Percentiles rank a stretch among this genome's conserved stretches.
Evolutionary conservation across 106 monocot species (phyloP).

Genomic region (Hemerocallis citrina): DNA sequence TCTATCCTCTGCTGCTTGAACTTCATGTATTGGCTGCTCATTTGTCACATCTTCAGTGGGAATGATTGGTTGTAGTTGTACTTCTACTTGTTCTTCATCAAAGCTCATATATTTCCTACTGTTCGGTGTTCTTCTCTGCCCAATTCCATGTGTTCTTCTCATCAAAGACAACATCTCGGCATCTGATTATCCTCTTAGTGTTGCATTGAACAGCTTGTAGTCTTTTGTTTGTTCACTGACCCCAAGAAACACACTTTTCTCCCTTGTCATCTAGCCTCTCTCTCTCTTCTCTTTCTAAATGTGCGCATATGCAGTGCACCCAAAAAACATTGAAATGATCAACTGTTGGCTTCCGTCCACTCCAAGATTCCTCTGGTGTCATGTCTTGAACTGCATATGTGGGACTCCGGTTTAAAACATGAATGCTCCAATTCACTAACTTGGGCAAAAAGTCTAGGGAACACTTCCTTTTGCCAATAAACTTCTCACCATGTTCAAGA

Average conservation of each 20-base stretch:
- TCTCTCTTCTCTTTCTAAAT: background rate
- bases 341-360: background rate
- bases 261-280: background rate
- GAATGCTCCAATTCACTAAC: slow-evolving; percentile 7
- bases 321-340: background rate
- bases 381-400: background rate
- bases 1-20: background rate
- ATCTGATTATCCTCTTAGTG: background rate
- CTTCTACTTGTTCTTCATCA: background rate
- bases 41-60: background rate
- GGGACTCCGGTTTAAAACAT: slow-evolving; percentile 7
- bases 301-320: background rate
- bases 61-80: too few relatives aligned
- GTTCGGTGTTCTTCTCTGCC: too few relatives aligned
- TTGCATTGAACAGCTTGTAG: slow-evolving; percentile 2
- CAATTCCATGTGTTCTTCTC: background rate
- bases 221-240: background rate
- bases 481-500: slow-evolving; percentile 6
- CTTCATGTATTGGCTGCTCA: too few relatives aligned
- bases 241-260: background rate
- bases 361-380: slow-evolving; percentile 4
- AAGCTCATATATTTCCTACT: too few relatives aligned
- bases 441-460: slow-evolving; percentile 2
- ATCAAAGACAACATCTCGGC: slow-evolving; percentile 1
- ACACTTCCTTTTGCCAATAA: slow-evolving; percentile 3